These are phyloP conservation scores for Orbilia blumenaviensis DNA, from an alignment of 2,329 filamentous ascomycete species.

Conservation along the genomic window DNA sequence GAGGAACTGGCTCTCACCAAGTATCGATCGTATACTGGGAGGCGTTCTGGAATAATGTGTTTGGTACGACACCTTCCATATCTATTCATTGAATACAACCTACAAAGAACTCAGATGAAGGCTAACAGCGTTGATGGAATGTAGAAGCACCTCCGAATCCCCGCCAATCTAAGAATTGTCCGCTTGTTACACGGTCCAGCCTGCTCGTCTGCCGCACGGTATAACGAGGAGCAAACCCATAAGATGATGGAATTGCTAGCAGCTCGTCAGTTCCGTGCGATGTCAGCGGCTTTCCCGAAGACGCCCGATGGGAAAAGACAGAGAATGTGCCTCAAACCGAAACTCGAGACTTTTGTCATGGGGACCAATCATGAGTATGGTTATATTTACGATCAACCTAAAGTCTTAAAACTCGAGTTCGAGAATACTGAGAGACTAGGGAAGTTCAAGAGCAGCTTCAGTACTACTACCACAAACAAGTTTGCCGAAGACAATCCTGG, in stretches of 20 bases:
- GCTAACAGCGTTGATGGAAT: not conserved
- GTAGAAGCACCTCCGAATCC: conserved; percentile 7
- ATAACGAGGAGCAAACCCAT: not conserved
- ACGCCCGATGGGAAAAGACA: not conserved
- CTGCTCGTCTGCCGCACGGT: not conserved
- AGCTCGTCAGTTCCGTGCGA: not conserved
- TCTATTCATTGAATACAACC: not conserved
- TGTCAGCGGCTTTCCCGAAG: not conserved
- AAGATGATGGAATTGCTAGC: not conserved
- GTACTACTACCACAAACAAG: not conserved
- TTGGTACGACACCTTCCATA: not conserved
- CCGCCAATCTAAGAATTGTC: not conserved
- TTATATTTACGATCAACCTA: not conserved
- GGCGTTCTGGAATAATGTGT: not conserved
- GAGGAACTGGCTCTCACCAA: not conserved
- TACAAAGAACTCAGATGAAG: not conserved
- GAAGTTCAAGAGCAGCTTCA: not conserved
- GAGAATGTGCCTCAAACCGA: not conserved
- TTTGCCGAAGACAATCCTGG: not conserved
- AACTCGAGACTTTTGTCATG: not conserved
- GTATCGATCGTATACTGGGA: not conserved
- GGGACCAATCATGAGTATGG: not conserved
- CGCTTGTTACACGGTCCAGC: not conserved
- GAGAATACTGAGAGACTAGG: not conserved
- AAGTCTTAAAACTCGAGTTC: not conserved